phyloP scores from a whole-genome alignment of 2,329 filamentous ascomycete genomes.

The Penicillium verrucosum region DNA sequence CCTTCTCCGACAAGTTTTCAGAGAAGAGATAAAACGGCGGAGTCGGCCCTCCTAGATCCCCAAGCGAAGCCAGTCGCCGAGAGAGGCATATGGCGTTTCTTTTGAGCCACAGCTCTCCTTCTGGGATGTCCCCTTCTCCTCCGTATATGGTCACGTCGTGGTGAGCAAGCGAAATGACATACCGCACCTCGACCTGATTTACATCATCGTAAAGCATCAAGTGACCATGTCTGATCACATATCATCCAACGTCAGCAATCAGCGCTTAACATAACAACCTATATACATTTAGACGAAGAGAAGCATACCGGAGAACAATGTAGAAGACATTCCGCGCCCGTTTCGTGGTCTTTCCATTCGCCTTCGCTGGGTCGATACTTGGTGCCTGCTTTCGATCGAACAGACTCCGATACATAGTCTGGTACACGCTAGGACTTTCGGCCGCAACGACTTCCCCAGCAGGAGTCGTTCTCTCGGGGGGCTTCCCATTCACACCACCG shows the following conservation, averaged over 20 bases:
- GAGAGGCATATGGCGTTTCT: constrained; percentile 80
- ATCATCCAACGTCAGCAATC: constrained; percentile 15
- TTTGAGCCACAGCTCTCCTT: constrained; percentile 95
- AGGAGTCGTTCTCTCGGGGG: constrained; percentile 79
- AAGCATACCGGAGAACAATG: constrained; percentile 73
- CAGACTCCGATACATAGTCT: constrained; percentile 95
- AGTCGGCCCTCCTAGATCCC: constrained; percentile 57
- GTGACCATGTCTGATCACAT: constrained; percentile 70
- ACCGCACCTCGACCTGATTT: constrained; percentile 90
- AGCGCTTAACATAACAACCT: not conserved
- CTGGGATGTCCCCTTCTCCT: constrained; percentile 72
- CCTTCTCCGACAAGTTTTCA: constrained; percentile 92
- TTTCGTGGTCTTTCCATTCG: constrained; percentile 49
- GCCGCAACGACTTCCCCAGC: constrained; percentile 72
- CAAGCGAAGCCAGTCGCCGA: constrained; percentile 56
- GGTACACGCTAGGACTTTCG: constrained; percentile 91
- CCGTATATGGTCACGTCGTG: constrained; percentile 79
- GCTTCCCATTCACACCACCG: constrained; percentile 87
- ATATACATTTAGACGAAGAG: not conserved
- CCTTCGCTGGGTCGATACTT: constrained; percentile 53
- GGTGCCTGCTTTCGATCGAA: constrained; percentile 74
- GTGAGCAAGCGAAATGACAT: constrained; percentile 89
- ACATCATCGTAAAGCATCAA: constrained; percentile 97
- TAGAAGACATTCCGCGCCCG: constrained; percentile 86
- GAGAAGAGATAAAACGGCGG: constrained; percentile 94